phyloP scores from a whole-genome alignment of 257 asterid species.

The Nicotiana tomentosiformis region DNA sequence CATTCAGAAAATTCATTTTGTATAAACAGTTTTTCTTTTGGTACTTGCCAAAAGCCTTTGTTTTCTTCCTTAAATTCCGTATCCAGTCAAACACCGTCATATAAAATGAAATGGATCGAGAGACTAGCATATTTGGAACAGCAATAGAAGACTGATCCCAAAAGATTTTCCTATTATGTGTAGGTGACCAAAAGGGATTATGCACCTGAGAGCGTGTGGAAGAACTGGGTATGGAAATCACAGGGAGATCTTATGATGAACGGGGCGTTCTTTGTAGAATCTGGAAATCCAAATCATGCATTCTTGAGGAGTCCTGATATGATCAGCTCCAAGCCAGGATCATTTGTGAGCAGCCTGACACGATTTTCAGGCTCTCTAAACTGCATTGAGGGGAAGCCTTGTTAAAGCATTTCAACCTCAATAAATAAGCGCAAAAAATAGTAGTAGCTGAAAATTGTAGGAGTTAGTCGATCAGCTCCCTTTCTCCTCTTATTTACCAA shows the following conservation, averaged over 20 bases:
- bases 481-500: conserved; percentile 6
- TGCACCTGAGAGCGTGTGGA: conserved; percentile 51
- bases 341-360: conserved; percentile 28
- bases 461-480: not conserved
- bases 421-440: not conserved
- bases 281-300: conserved; percentile 53
- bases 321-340: conserved; percentile 47
- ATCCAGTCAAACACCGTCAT: too few relatives aligned
- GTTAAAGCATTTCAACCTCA: conserved; percentile 14
- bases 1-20: too few relatives aligned
- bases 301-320: conserved; percentile 20
- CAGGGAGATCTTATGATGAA: conserved; percentile 59
- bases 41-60: too few relatives aligned
- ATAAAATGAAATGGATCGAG: too few relatives aligned
- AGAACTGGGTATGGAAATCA: conserved; percentile 76
- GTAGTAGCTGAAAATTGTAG: not conserved
- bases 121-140: not conserved
- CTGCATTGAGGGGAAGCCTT: conserved; percentile 27
- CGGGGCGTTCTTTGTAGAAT: conserved; percentile 71
- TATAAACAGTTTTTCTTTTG: too few relatives aligned
- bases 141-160: not conserved
- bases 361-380: conserved; percentile 44
- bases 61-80: too few relatives aligned
- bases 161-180: not conserved
- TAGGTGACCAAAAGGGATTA: conserved; percentile 74